Base-by-base conservation (phyloP, 2,329 filamentous ascomycete genomes). In the Calonectria pteridis region DNA sequence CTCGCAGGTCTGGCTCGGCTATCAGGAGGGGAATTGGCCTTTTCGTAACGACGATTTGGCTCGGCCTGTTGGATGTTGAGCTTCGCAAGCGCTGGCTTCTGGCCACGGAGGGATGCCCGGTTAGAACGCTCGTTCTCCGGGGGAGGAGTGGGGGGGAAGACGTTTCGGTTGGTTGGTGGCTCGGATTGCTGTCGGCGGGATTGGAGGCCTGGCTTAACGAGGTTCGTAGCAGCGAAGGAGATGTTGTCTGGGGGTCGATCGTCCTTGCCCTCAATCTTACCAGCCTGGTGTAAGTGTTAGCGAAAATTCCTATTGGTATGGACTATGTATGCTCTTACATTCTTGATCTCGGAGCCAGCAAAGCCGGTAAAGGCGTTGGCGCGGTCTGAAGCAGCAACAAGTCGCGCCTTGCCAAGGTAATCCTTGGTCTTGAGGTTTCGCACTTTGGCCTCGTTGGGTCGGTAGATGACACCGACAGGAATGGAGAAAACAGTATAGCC, bases 401-500 rank as follows among this genome's bases (percentile, higher is more conserved):
- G 88, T 73, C 95, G 92, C n/a, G 97, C 95, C 85, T 98, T 98
- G 74, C 97, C 97, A 4, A 99, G 92, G 81, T 99, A 99, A 83
- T 99, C 96, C 84, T 98, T 98, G 28, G 95, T 95, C 88, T 98
- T 98, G 81, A 99, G 88, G 82, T 99, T 99, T 86, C 97, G 97
- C 78, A 99, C 97, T 85, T 99, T 99, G 76, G 97, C 96, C 81
- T 98, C 96, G 83, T 98, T 98, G 28, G 97, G 97, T 72, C 97
- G 90, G 85, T 98, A 99, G 20, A 99, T 91, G 37, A 98, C 94
- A 29, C 97, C 97, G 16, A 98, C 96, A 0, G 97, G 97, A 67
- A 98, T 98, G 0, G 96, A 98, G 86, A 99, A 99, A 51, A 99
- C 97, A 0, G 97, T 98, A 83, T 99, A 99, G 59, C 96, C 97